phyloP scores from a whole-genome alignment of 1,139 yeast species.

The Geotrichum klebahnii region DNA sequence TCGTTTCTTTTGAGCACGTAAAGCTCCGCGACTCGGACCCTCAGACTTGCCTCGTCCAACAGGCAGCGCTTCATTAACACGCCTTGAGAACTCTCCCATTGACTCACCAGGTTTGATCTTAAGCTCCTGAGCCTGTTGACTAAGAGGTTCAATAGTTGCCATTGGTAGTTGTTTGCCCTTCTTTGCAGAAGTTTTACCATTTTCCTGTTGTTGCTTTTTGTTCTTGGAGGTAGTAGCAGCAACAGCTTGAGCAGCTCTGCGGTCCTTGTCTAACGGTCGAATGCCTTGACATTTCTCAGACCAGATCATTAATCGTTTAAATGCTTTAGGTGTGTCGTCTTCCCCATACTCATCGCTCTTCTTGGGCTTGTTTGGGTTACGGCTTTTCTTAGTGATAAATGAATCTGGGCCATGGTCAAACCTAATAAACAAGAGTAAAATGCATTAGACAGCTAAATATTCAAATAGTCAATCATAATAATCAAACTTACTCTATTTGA shows the following conservation, averaged over 20 bases:
- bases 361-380: conserved; percentile 15
- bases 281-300: conserved; percentile 25
- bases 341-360: conserved; percentile 22
- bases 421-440: background rate
- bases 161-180: conserved; percentile 10
- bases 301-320: conserved; percentile 33
- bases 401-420: conserved; percentile 29
- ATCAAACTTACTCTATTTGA: conserved; percentile 24
- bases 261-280: conserved; percentile 15
- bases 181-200: background rate
- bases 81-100: conserved; percentile 38
- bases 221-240: background rate
- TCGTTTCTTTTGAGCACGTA: conserved; percentile 5
- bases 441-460: background rate
- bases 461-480: background rate
- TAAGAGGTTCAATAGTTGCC: background rate
- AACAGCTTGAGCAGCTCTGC: background rate
- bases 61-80: conserved; percentile 43
- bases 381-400: conserved; percentile 22
- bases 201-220: conserved; percentile 4
- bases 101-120: conserved; percentile 38
- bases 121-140: conserved; percentile 14
- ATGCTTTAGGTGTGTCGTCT: conserved; percentile 37
- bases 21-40: conserved; percentile 21
- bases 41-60: conserved; percentile 33